A percentile compares a stretch with the other conserved stretches of the same genome.
Conservation (phyloP, 176 grass and related monocot genomes). For the Alloteropsis semialata region DNA sequence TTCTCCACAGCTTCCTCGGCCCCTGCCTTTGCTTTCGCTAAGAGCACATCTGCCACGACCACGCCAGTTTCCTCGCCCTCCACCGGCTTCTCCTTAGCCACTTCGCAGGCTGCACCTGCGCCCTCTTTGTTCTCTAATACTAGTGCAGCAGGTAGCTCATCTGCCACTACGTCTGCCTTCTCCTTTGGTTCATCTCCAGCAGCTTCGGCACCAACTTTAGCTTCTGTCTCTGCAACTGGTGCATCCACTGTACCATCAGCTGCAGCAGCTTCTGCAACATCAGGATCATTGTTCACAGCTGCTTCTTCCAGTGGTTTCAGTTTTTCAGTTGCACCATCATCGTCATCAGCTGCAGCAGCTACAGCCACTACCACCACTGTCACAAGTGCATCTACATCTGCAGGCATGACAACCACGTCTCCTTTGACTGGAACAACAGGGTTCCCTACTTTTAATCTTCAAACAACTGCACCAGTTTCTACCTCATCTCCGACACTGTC, state of each 20-base stretch:
- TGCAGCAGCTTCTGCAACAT: slow-evolving; percentile 34
- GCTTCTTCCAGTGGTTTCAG: slow-evolving; percentile 42
- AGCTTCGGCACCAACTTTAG: slow-evolving; percentile 31
- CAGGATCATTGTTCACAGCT: slow-evolving; percentile 45
- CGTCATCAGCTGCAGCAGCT: slow-evolving; percentile 35
- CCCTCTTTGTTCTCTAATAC: slow-evolving; percentile 40
- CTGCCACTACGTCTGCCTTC: slow-evolving; percentile 33
- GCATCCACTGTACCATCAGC: slow-evolving; percentile 23
- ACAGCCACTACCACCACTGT: slow-evolving; percentile 43
- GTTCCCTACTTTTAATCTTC: slow-evolving; percentile 64
- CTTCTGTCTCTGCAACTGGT: slow-evolving; percentile 30
- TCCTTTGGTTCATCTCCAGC: slow-evolving; percentile 46
- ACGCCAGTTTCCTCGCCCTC: slow-evolving; percentile 27
- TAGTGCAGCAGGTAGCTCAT: slow-evolving; percentile 26
- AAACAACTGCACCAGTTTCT: slow-evolving; percentile 40
- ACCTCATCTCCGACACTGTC: slow-evolving; percentile 31
- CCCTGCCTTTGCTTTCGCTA: slow-evolving; percentile 38
- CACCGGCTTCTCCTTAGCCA: slow-evolving; percentile 49
- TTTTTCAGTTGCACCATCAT: slow-evolving; percentile 37
- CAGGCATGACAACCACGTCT: slow-evolving; percentile 23
- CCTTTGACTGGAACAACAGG: slow-evolving; percentile 30
- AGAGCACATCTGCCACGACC: slow-evolving; percentile 28
- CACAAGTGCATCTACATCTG: slow-evolving; percentile 40
- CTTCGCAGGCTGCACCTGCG: slow-evolving; percentile 46
- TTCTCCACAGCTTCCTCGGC: slow-evolving; percentile 39